These are phyloP conservation scores for Nitzschia inconspicua DNA, from an alignment of 108 stramenopile species.

Conservation along the genomic window DNA sequence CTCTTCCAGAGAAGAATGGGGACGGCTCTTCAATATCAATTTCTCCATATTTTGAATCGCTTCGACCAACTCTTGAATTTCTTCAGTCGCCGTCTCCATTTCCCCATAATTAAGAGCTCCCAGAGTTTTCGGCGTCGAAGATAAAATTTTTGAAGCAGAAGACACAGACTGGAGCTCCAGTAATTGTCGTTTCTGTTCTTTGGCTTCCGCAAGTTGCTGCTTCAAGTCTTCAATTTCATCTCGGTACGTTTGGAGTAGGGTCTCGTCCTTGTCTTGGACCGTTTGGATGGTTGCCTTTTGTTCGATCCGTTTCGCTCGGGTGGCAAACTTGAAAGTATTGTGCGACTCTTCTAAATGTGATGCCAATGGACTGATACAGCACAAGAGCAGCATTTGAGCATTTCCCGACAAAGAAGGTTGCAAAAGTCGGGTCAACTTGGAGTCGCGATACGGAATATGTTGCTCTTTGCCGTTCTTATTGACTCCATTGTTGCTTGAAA, in stretches of 20 bases:
- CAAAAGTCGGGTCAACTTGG: slow-evolving; percentile 90
- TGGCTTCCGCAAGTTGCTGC: slow-evolving; percentile 67
- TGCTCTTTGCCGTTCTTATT: slow-evolving; percentile 15
- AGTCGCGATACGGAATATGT: slow-evolving; percentile 82
- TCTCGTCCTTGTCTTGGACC: slow-evolving; percentile 60
- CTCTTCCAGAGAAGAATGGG: background rate
- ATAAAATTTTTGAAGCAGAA: background rate
- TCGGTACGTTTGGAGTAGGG: slow-evolving; percentile 71
- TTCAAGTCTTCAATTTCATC: slow-evolving; percentile 85
- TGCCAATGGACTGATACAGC: slow-evolving; percentile 71
- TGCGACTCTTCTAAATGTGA: slow-evolving; percentile 85
- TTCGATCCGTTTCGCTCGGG: slow-evolving; percentile 86
- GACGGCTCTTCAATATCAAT: slow-evolving; percentile 64
- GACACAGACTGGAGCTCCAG: slow-evolving; percentile 8
- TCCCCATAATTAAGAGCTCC: background rate
- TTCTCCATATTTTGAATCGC: slow-evolving; percentile 81
- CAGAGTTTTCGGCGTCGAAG: slow-evolving; percentile 13
- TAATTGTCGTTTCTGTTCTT: slow-evolving; percentile 38
- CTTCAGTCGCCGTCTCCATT: slow-evolving; percentile 45
- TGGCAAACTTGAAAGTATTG: slow-evolving; percentile 92
- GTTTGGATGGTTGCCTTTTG: slow-evolving; percentile 81
- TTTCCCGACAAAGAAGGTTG: slow-evolving; percentile 91
- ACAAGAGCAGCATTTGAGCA: slow-evolving; percentile 83
- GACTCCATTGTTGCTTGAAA: slow-evolving; percentile 1
- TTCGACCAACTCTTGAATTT: slow-evolving; percentile 59